Evolutionary conservation across 768 basidiomycete genomes (phyloP).

Genomic region (Lyophyllum semitale): DNA sequence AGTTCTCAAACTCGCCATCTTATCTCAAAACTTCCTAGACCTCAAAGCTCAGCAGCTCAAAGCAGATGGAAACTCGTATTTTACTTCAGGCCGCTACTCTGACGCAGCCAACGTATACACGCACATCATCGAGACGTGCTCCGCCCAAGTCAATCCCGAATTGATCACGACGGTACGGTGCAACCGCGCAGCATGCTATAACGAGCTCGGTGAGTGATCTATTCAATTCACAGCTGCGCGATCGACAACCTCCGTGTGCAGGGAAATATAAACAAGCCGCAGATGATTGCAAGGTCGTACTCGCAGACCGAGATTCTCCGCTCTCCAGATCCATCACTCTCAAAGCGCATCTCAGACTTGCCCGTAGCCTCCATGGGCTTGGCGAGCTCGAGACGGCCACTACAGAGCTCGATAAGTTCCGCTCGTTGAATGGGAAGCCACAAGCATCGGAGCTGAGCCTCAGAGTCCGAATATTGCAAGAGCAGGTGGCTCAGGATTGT

Average conservation of each 20-base stretch:
- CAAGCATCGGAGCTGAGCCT: not conserved
- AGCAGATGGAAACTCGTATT: not conserved
- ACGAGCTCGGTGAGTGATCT: slow-evolving; percentile 3
- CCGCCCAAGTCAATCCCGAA: not conserved
- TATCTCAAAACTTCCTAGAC: not conserved
- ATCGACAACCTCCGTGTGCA: not conserved
- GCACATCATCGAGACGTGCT: not conserved
- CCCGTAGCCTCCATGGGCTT: slow-evolving; percentile 4
- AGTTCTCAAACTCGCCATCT: not conserved
- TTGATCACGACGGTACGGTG: slow-evolving; percentile 5
- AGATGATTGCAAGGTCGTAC: slow-evolving; percentile 1
- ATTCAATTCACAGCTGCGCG: too few species aligned
- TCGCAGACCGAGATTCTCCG: not conserved
- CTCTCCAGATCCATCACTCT: not conserved
- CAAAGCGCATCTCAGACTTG: slow-evolving; percentile 11
- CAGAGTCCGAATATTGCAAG: not conserved
- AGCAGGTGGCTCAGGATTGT: not conserved
- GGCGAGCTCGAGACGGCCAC: slow-evolving; percentile 4
- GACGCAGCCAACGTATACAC: slow-evolving; percentile 2
- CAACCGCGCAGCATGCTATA: slow-evolving; percentile 14
- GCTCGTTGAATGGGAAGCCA: not conserved
- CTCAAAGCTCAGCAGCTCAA: not conserved
- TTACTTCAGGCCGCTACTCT: not conserved
- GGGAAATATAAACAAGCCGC: slow-evolving; percentile 1
- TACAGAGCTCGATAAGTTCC: slow-evolving; percentile 6